phyloP scores from a whole-genome alignment of 768 basidiomycete genomes.

The Candolleomyces efflorescens region DNA sequence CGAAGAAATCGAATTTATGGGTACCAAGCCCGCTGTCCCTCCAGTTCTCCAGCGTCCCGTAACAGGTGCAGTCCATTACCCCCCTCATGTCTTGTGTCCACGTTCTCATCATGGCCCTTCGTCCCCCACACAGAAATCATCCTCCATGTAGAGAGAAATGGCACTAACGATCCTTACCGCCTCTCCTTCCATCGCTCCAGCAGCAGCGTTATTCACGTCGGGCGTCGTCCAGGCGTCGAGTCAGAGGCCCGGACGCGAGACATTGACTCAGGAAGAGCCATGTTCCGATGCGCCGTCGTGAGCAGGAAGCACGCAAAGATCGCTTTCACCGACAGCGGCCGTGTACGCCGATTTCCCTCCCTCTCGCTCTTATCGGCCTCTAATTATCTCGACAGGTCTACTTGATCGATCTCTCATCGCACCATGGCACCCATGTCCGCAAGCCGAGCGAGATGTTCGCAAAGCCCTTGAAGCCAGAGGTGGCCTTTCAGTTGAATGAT shows the following conservation, averaged over 20 bases:
- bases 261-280: conserved; percentile 43
- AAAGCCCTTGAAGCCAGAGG: conserved; percentile 48
- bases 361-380: conserved; percentile 13
- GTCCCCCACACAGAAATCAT: conserved; percentile 43
- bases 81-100: conserved; percentile 11
- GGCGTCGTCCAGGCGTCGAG: conserved; percentile 58
- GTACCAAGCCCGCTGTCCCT: conserved; percentile 28
- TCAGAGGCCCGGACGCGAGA: conserved; percentile 32
- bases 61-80: conserved; percentile 33
- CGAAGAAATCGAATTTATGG: conserved; percentile 61
- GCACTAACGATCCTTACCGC: conserved; percentile 37
- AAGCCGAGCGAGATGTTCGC: conserved; percentile 46
- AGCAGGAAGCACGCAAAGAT: conserved; percentile 79
- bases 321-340: conserved; percentile 63
- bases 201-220: conserved; percentile 55
- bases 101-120: conserved; percentile 14
- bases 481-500: conserved; percentile 52
- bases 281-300: conserved; percentile 76
- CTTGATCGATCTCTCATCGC: conserved; percentile 66
- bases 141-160: conserved; percentile 53
- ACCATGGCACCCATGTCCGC: conserved; percentile 71
- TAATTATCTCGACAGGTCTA: conserved; percentile 48
- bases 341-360: conserved; percentile 38
- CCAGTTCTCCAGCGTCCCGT: conserved; percentile 22
- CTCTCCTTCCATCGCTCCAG: conserved; percentile 51